Conservation (phyloP, 1,284 basidiomycete genomes). For the Rhodotorula sp. region DNA sequence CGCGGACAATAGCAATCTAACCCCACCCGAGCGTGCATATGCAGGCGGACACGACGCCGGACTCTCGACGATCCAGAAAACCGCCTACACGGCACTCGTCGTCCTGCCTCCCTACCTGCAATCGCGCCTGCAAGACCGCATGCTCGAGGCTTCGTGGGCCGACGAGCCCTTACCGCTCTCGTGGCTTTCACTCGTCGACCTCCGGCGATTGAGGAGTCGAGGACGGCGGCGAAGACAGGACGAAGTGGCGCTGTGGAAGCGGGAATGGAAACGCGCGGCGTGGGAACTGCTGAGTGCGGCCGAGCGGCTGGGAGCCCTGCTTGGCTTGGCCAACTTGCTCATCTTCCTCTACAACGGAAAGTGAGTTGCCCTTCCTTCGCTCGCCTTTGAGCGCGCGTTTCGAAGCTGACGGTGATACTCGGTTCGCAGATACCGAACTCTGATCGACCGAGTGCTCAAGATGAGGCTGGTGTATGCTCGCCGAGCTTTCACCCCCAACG, state of each 20-base stretch:
- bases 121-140: constrained; percentile 35
- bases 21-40: neutral
- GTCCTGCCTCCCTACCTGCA: constrained; percentile 41
- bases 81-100: constrained; percentile 32
- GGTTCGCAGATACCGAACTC: constrained; percentile 69
- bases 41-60: constrained; percentile 16
- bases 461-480: constrained; percentile 75
- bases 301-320: constrained; percentile 64
- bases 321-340: constrained; percentile 70
- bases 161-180: constrained; percentile 40
- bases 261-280: constrained; percentile 56
- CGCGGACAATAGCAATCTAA: neutral
- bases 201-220: constrained; percentile 39
- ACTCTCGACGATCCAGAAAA: constrained; percentile 24
- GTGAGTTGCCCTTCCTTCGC: constrained; percentile 53
- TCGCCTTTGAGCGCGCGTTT: too few species aligned
- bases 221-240: constrained; percentile 41
- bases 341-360: constrained; percentile 82
- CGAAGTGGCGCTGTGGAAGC: constrained; percentile 41
- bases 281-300: constrained; percentile 70
- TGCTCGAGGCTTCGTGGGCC: constrained; percentile 42
- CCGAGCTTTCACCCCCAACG: constrained; percentile 70
- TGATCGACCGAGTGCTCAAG: constrained; percentile 75
- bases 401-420: neutral
- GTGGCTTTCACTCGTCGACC: constrained; percentile 31